Evolutionary conservation across 2,329 filamentous ascomycete species (phyloP).

Genomic region (Cordyceps cateniannulata): DNA sequence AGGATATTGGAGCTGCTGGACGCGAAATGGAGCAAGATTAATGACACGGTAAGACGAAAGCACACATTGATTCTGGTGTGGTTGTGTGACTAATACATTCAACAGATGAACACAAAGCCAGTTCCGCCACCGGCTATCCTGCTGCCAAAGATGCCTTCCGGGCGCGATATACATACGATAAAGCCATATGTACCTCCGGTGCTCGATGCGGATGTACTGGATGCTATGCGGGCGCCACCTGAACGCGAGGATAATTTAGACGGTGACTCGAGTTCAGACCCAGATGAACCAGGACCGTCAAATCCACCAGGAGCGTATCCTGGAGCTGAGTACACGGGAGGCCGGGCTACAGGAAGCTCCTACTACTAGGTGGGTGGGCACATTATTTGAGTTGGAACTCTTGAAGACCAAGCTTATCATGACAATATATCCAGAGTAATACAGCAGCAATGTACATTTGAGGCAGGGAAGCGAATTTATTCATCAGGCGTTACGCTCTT

Average conservation of each 20-base stretch:
- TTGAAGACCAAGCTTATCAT: not conserved
- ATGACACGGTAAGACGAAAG: slow-evolving; percentile 67
- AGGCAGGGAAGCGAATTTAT: not conserved
- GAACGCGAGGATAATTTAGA: slow-evolving; percentile 27
- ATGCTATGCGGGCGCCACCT: slow-evolving; percentile 45
- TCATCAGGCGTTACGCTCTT: not conserved
- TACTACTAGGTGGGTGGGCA: slow-evolving; percentile 26
- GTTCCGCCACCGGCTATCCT: slow-evolving; percentile 68
- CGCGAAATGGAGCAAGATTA: slow-evolving; percentile 84
- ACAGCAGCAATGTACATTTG: not conserved
- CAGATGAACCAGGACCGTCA: slow-evolving; percentile 25
- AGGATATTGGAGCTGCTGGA: slow-evolving; percentile 82
- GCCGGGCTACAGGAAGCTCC: slow-evolving; percentile 25
- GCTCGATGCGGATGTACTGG: slow-evolving; percentile 59
- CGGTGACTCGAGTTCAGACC: slow-evolving; percentile 32
- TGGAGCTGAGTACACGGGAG: slow-evolving; percentile 33
- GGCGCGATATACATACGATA: slow-evolving; percentile 74
- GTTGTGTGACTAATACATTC: not conserved
- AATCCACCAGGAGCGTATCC: slow-evolving; percentile 45
- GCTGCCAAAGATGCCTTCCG: slow-evolving; percentile 75
- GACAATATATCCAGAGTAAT: not conserved
- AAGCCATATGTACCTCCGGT: slow-evolving; percentile 60
- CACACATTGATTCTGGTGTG: slow-evolving; percentile 3
- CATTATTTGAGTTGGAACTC: not conserved
- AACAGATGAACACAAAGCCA: slow-evolving; percentile 69